Percentiles rank a stretch among this genome's conserved stretches.
Conservation (phyloP, 768 basidiomycete species). For the Suillus alpinus region DNA sequence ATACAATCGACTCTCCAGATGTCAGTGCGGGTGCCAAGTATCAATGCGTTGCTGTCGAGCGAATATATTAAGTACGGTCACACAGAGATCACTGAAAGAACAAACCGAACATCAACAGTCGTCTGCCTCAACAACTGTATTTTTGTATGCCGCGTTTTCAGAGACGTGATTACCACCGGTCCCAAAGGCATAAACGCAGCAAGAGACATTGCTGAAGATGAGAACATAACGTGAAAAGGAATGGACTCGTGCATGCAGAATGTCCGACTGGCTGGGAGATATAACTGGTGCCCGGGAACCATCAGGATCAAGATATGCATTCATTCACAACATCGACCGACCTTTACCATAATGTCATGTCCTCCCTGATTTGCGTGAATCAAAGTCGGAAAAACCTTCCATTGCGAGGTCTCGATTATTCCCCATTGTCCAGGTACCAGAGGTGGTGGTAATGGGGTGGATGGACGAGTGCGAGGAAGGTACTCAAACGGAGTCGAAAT, state of each 20-base stretch:
- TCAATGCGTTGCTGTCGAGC: constrained; percentile 40
- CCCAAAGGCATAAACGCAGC: constrained; percentile 58
- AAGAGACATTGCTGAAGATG: constrained; percentile 54
- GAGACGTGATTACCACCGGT: constrained; percentile 38
- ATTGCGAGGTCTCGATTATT: constrained; percentile 45
- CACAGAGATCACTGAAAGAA: not conserved
- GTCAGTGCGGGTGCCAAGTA: constrained; percentile 58
- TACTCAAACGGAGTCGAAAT: constrained; percentile 64
- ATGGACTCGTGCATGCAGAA: constrained; percentile 58
- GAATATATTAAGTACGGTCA: constrained; percentile 1
- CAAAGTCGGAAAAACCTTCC: constrained; percentile 45
- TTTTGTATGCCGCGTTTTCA: constrained; percentile 40
- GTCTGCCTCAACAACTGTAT: constrained; percentile 67
- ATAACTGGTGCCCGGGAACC: constrained; percentile 32
- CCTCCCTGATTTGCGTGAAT: constrained; percentile 38
- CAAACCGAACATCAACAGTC: constrained; percentile 59
- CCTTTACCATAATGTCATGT: constrained; percentile 39
- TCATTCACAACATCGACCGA: constrained; percentile 12
- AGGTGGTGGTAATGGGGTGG: constrained; percentile 47
- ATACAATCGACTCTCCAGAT: constrained; percentile 68
- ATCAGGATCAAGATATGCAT: constrained; percentile 18
- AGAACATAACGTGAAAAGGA: constrained; percentile 64
- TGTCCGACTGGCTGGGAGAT: constrained; percentile 57
- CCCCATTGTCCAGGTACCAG: constrained; percentile 35
- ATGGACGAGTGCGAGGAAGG: constrained; percentile 62